Base-by-base conservation (phyloP, 495 filamentous ascomycete species). In the Saxispiralis lemnorum region DNA sequence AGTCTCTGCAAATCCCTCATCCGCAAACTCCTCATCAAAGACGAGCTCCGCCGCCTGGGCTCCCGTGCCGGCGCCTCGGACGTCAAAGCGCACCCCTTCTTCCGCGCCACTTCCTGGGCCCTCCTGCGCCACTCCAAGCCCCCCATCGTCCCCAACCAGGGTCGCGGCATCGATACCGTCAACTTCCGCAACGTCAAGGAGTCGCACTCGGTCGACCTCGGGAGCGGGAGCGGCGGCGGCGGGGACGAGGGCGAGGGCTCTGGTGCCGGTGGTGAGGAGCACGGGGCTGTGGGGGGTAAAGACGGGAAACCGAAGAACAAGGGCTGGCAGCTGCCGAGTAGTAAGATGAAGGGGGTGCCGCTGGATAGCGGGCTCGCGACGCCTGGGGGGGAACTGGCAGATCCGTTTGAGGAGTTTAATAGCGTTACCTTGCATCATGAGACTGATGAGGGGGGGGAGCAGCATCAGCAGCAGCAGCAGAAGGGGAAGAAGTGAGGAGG, bases 161-260 rank as follows among this genome's bases (percentile, higher is more conserved):
- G 86, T 39, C 76, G 84, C 19, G 89, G 82, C 32, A 80, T 86
- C 45, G 89, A 97, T 56, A 93, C 89, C 1, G 66, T 92, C 51
- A 97, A 97, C 59, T 97, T 97, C 69, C 74, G 92, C 49, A 92
- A 88, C 52, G 88, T 97, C 41, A 96, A 95, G 63, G 89, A 97
- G 63, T 92, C 83, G 48, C 83, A 82, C 53, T 93, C 85, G 55
- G 84, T 97, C 38, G 51, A 60, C 44, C 15, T 61, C 51, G 53
- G 53, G 14, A 33, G 39, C 16, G 34, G 39, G 15, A 19, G 31
- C 39, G n/a, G 19, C 31, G 13, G 13, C 31, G 24, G 6, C 31
- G 9, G 37, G 9, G 37, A 28, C 31, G 39, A 32, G 35, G 31
- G 32, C 6, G 20, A 28, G 17, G 38, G 19, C n/a, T n/a, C n/a